These are phyloP conservation scores for Hypericum perforatum DNA, from an alignment of 345 rosid species.

Conservation along the genomic window DNA sequence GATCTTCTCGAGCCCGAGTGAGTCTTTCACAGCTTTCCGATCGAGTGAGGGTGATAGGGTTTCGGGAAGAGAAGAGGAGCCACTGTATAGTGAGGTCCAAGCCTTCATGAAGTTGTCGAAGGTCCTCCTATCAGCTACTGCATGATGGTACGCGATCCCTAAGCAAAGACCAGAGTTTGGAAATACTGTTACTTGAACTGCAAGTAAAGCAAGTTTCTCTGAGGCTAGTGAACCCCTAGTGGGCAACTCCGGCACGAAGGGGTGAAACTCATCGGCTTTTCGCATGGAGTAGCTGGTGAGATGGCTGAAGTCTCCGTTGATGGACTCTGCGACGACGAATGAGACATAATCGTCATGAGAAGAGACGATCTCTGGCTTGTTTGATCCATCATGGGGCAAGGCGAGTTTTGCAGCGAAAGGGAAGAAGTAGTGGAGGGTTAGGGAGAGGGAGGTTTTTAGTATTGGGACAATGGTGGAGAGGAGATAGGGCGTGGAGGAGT, in stretches of 20 bases:
- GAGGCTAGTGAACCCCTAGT: neutral
- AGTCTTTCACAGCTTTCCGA: slow-evolving; percentile 16
- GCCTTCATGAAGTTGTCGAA: slow-evolving; percentile 32
- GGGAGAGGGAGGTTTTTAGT: slow-evolving; percentile 39
- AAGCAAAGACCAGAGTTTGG: slow-evolving; percentile 26
- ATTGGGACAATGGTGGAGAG: slow-evolving; percentile 21
- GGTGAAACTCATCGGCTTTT: slow-evolving; percentile 12
- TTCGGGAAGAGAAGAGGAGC: neutral
- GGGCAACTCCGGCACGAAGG: slow-evolving; percentile 19
- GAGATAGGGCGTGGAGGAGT: slow-evolving; percentile 26
- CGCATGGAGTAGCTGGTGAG: slow-evolving; percentile 16
- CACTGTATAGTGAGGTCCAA: slow-evolving; percentile 25
- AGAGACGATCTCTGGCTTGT: slow-evolving; percentile 14
- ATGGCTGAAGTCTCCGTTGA: slow-evolving; percentile 9
- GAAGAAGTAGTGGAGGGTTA: slow-evolving; percentile 33
- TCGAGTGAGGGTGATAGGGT: slow-evolving; percentile 11
- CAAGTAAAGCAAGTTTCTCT: slow-evolving; percentile 18
- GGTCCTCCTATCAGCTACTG: slow-evolving; percentile 35
- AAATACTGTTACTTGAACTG: slow-evolving; percentile 31
- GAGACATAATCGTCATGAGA: slow-evolving; percentile 12
- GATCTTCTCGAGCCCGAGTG: slow-evolving; percentile 12
- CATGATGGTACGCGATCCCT: slow-evolving; percentile 35
- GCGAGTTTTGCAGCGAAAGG: slow-evolving; percentile 30
- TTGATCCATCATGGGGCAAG: neutral
- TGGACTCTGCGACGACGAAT: slow-evolving; percentile 18